Evolutionary conservation across 805 yeast genomes (phyloP).

Genomic region (Nakazawaea ishiwadae): DNA sequence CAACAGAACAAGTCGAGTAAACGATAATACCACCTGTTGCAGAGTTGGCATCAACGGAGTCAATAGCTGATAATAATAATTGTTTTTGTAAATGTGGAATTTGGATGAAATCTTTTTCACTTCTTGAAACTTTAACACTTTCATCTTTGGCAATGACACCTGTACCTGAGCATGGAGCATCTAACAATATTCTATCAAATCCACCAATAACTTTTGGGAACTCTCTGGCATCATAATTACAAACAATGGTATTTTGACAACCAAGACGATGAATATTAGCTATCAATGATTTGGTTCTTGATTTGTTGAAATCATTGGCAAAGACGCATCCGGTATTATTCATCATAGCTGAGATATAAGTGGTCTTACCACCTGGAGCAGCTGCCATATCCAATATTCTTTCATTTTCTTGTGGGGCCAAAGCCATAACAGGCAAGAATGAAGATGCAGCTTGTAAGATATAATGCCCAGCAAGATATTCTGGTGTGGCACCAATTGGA

Average conservation of each 20-base stretch:
- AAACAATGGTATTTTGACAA: conserved; percentile 92
- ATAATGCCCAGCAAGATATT: conserved; percentile 95
- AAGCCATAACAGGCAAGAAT: conserved; percentile 95
- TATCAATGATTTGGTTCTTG: conserved; percentile 91
- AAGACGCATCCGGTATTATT: conserved; percentile 96
- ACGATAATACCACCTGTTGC: conserved; percentile 91
- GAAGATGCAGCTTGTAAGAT: conserved; percentile 98
- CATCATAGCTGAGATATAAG: conserved; percentile 93
- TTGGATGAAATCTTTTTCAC: conserved; percentile 94
- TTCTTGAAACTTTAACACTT: conserved; percentile 86
- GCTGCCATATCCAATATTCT: conserved; percentile 98
- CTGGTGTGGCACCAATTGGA: conserved; percentile 99
- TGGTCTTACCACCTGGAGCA: conserved; percentile 99
- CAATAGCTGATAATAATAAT: conserved; percentile 88
- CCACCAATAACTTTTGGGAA: conserved; percentile 99
- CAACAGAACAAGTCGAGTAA: conserved; percentile 97
- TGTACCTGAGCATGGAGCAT: conserved; percentile 99
- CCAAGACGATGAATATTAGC: conserved; percentile 98
- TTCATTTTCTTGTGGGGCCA: conserved; percentile 96
- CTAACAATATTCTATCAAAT: conserved; percentile 88
- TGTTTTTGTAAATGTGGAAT: conserved; percentile 97
- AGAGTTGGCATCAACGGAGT: conserved; percentile 91
- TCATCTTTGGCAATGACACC: conserved; percentile 99
- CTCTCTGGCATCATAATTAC: conserved; percentile 97
- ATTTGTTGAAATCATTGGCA: conserved; percentile 96